Conservation (phyloP, 371 early-diverging fungal genomes). For the Lichtheimia corymbifera region DNA sequence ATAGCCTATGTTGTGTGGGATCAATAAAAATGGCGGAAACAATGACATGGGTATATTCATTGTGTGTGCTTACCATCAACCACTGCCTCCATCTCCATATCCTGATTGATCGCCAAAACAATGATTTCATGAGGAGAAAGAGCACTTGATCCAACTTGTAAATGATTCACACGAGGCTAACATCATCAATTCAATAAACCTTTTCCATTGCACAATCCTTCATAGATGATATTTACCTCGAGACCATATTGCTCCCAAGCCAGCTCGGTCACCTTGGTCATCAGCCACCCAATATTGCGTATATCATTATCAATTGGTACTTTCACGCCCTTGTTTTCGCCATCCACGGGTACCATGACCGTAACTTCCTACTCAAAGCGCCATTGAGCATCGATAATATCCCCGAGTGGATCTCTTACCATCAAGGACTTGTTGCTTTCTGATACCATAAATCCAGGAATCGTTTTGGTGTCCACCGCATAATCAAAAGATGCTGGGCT, state of each 20-base stretch:
- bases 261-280: constrained; percentile 18
- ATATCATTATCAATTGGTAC: constrained; percentile 15
- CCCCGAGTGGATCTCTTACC: too few relatives aligned
- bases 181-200: background rate
- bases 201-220: constrained; percentile 26
- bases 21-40: too few relatives aligned
- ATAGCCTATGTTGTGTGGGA: constrained; percentile 8
- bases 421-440: too few relatives aligned
- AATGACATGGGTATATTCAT: constrained; percentile 19
- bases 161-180: background rate
- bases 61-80: background rate
- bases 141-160: background rate
- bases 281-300: constrained; percentile 19
- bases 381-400: too few relatives aligned
- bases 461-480: too few relatives aligned
- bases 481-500: too few relatives aligned
- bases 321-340: constrained; percentile 3
- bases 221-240: constrained; percentile 18
- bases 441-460: too few relatives aligned
- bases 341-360: constrained; percentile 6
- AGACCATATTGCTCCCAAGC: constrained; percentile 30
- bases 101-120: background rate
- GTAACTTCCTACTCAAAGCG: background rate
- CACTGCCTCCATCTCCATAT: background rate
- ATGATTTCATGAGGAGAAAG: background rate